Conservation (phyloP, 2,329 filamentous ascomycete species). For the Chaetomiaceae sp. region DNA sequence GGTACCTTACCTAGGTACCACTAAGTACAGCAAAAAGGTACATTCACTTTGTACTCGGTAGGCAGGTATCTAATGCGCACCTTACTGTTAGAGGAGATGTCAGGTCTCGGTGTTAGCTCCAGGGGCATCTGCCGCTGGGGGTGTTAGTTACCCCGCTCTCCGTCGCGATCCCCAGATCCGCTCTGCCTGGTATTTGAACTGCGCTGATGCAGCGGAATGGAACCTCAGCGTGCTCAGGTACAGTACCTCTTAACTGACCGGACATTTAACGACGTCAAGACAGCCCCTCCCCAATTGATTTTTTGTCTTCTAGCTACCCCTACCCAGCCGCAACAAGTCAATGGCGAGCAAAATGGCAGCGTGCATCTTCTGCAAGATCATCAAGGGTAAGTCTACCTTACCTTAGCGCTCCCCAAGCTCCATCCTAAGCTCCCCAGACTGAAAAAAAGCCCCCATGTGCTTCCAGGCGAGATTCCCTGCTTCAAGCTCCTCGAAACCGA, state of each 20-base stretch:
- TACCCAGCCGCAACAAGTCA: slow-evolving; percentile 58
- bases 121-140: not conserved
- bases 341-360: slow-evolving; percentile 47
- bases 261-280: slow-evolving; percentile 1
- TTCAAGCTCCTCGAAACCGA: slow-evolving; percentile 96
- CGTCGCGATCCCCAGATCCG: not conserved
- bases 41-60: too few species aligned
- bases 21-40: too few species aligned
- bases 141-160: not conserved
- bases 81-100: too few species aligned
- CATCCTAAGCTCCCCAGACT: slow-evolving; percentile 9
- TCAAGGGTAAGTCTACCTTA: slow-evolving; percentile 61
- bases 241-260: not conserved
- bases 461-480: slow-evolving; percentile 82
- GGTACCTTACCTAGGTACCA: too few species aligned
- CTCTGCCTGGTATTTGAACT: too few species aligned
- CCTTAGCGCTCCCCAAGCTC: not conserved
- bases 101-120: too few species aligned
- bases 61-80: too few species aligned
- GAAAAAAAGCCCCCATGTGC: slow-evolving; percentile 1
- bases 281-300: not conserved
- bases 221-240: not conserved
- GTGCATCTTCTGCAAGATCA: slow-evolving; percentile 98
- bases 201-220: not conserved
- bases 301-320: not conserved